These are phyloP conservation scores for Chalara sp. DNA, from an alignment of 2,329 filamentous ascomycete genomes.

Conservation along the genomic window DNA sequence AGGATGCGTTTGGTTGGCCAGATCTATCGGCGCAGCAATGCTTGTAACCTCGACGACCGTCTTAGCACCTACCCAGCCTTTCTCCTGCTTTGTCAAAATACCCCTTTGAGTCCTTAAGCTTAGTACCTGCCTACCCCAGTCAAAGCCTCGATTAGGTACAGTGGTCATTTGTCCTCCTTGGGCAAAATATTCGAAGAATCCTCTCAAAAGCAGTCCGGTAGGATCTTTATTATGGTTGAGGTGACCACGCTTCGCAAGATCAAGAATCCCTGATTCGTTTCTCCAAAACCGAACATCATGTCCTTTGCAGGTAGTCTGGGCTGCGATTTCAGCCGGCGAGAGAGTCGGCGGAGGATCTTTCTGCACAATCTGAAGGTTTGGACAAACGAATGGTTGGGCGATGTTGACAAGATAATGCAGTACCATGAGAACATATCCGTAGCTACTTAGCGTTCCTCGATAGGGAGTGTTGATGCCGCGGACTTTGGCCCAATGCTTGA, in stretches of 20 bases:
- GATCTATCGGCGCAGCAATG: conserved; percentile 23
- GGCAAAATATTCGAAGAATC: conserved; percentile 86
- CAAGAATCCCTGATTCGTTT: conserved; percentile 62
- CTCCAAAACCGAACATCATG: conserved; percentile 72
- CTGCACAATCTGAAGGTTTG: conserved; percentile 65
- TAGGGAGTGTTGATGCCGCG: conserved; percentile 84
- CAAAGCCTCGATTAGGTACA: conserved; percentile 53
- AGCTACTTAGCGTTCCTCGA: conserved; percentile 78
- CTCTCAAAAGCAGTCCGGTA: conserved; percentile 64
- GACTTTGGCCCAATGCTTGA: conserved; percentile 86
- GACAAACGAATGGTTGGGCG: conserved; percentile 71
- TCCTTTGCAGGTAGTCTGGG: conserved; percentile 47
- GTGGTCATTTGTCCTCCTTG: conserved; percentile 49
- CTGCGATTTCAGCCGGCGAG: conserved; percentile 33
- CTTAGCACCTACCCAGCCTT: conserved; percentile 81
- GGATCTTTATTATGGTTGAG: conserved; percentile 65
- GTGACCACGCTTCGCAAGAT: conserved; percentile 48
- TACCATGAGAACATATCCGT: conserved; percentile 89
- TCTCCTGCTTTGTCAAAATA: conserved; percentile 64
- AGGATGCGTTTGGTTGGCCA: conserved; percentile 5
- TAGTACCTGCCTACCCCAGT: conserved; percentile 75
- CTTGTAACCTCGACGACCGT: conserved; percentile 52
- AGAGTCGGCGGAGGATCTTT: conserved; percentile 37
- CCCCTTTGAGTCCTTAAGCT: conserved; percentile 69
- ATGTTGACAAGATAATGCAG: conserved; percentile 85